Percentiles rank a stretch among this genome's conserved stretches.
Conservation (phyloP, 257 asterid genomes). For the Plantago major region DNA sequence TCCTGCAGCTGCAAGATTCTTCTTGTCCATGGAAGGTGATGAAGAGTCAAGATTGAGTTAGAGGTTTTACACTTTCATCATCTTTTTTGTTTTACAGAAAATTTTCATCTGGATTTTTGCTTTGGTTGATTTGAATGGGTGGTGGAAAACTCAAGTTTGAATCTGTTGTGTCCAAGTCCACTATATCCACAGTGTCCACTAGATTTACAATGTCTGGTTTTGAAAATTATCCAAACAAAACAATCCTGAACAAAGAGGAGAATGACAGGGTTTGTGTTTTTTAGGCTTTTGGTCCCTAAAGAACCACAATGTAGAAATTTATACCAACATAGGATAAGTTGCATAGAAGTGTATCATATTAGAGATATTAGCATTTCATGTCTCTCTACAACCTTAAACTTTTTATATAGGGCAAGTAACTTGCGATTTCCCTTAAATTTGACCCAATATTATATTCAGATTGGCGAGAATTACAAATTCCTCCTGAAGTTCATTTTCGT, state of each 20-base stretch:
- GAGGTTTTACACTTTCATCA: conserved; percentile 19
- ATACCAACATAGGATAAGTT: too few relatives aligned
- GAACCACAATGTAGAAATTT: too few relatives aligned
- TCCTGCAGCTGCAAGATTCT: conserved; percentile 25
- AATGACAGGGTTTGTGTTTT: background rate
- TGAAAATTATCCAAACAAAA: conserved; percentile 10
- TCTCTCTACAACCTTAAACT: too few relatives aligned
- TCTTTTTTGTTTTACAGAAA: background rate
- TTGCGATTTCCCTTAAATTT: too few relatives aligned
- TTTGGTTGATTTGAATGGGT: conserved; percentile 36
- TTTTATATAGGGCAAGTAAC: too few relatives aligned
- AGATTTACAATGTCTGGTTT: background rate
- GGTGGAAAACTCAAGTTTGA: conserved; percentile 36
- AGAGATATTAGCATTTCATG: too few relatives aligned
- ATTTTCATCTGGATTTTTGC: conserved; percentile 34
- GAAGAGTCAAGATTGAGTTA: conserved; percentile 13
- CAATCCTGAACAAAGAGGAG: background rate
- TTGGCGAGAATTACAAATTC: too few relatives aligned
- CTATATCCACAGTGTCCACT: conserved; percentile 16
- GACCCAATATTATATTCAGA: too few relatives aligned
- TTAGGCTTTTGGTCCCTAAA: too few relatives aligned
- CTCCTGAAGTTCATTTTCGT: too few relatives aligned
- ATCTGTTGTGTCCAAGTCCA: background rate
- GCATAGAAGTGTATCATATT: too few relatives aligned
- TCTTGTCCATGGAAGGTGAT: conserved; percentile 46